Percentiles rank a stretch among this genome's conserved stretches.
phyloP scores from a whole-genome alignment of 805 yeast genomes.

The Lipomyces yamanashiensis region DNA sequence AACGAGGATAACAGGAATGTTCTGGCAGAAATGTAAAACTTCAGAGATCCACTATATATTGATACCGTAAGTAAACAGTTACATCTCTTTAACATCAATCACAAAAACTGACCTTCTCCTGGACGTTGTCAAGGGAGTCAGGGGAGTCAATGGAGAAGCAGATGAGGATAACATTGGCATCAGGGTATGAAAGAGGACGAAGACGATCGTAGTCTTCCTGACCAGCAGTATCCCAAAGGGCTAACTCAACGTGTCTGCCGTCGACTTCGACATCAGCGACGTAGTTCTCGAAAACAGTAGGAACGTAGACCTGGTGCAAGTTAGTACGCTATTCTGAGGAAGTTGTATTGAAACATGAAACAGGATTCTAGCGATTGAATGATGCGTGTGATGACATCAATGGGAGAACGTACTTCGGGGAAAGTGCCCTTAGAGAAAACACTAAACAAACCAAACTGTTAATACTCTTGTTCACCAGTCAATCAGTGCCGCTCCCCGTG shows the following conservation, averaged over 20 bases:
- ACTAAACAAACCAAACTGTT: constrained; percentile 38
- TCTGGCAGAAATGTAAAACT: constrained; percentile 91
- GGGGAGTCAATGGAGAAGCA: constrained; percentile 92
- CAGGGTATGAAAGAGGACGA: constrained; percentile 90
- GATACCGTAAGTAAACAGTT: background rate
- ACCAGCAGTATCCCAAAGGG: constrained; percentile 98
- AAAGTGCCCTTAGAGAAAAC: constrained; percentile 84
- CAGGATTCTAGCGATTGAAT: too few relatives aligned
- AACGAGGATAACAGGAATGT: constrained; percentile 88
- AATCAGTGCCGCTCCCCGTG: background rate
- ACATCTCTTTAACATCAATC: background rate
- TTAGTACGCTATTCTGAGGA: background rate
- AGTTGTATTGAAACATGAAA: background rate
- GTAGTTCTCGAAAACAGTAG: constrained; percentile 96
- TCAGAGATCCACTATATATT: constrained; percentile 77
- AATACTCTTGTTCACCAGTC: background rate
- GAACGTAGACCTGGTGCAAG: constrained; percentile 67
- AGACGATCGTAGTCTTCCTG: constrained; percentile 96
- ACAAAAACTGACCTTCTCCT: constrained; percentile 61
- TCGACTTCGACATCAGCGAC: constrained; percentile 94
- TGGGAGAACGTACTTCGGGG: constrained; percentile 58
- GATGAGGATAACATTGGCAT: constrained; percentile 86
- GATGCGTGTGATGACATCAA: background rate
- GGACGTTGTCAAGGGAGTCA: constrained; percentile 89
- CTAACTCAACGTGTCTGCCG: constrained; percentile 90